Base-by-base conservation (phyloP, 2,329 filamentous ascomycete genomes). In the Aspergillus cejpii region DNA sequence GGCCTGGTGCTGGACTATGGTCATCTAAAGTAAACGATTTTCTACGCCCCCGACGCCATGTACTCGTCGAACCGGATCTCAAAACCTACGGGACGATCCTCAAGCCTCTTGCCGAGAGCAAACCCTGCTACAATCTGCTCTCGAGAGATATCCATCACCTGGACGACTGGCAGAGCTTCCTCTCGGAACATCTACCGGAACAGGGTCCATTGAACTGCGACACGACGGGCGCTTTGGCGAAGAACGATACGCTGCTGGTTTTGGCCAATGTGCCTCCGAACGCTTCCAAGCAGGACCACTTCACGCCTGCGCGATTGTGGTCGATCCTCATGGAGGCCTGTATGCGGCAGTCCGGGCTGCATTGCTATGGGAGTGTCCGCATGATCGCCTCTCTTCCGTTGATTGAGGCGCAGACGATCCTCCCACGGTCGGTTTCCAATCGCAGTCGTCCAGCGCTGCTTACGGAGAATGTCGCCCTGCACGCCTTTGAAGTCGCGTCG, bases 1-100 rank as follows among this genome's bases (percentile, higher is more conserved):
- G 90, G 63, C 91, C 91, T 0, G 89, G 89, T 11, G 71, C 71
- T 1, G 87, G 89, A 6, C 43, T 94, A 2, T 92, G 85, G 80
- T 94, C 90, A 26, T 72, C 73, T 21, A 86, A 84, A 57, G 72
- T 97, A 1, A 81, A 95, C 61, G 74, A 87, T 0, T 70, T 77
- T 37, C 73, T 98, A 6, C 70, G 87, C 57, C 91, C 91, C 3
- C 81, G 88, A 45, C 82, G 79, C 4, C 92, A 98, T 69, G 70
- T 96, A 36, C 73, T 98, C 33, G 75, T 96, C 66, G 90, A 97
- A 59, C 81, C 83, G 2, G 78, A 86, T 26, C 63, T 67, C 2
- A 66, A 72, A 0, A 57, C 76, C 3, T 91, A 85, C 62, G 51
- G 67, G 1, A 71, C 78, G 0, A 80, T 83, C 48, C 77, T 95